These are phyloP conservation scores for Xylariales sp. DNA, from an alignment of 2,329 filamentous ascomycete genomes.

Conservation along the genomic window DNA sequence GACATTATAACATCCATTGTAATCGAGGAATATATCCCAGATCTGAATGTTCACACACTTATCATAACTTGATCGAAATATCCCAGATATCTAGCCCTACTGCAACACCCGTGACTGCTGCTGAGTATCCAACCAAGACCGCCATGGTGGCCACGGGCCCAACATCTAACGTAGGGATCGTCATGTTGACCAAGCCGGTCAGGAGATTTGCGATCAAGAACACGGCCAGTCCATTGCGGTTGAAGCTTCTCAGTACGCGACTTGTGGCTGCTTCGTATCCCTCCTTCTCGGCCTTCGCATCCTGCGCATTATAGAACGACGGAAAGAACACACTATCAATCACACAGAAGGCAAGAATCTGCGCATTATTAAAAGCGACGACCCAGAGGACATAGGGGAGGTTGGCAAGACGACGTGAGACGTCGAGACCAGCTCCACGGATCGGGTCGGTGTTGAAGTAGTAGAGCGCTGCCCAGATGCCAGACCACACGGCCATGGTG, in stretches of 20 bases:
- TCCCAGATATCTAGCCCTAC: conserved; percentile 60
- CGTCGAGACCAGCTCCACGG: conserved; percentile 67
- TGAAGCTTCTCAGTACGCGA: conserved; percentile 74
- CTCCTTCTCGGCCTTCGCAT: conserved; percentile 54
- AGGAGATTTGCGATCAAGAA: conserved; percentile 87
- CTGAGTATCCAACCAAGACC: conserved; percentile 70
- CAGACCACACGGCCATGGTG: conserved; percentile 60
- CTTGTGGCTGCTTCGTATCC: conserved; percentile 70
- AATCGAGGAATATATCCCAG: too few species aligned
- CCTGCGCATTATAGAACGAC: conserved; percentile 55
- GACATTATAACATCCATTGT: too few species aligned
- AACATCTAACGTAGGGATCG: conserved; percentile 73
- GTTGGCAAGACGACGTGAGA: conserved; percentile 88
- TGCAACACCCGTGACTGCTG: conserved; percentile 61
- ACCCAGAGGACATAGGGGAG: conserved; percentile 93
- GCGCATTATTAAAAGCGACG: conserved; percentile 81
- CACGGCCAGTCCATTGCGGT: conserved; percentile 78
- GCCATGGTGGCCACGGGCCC: conserved; percentile 61
- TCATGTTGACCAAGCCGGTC: conserved; percentile 86
- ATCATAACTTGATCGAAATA: conserved; percentile 69
- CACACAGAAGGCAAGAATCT: conserved; percentile 72
- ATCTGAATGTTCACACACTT: too few species aligned
- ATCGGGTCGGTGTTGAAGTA: conserved; percentile 60
- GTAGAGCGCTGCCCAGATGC: conserved; percentile 68
- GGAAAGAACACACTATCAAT: conserved; percentile 79